phyloP scores from a whole-genome alignment of 1,284 basidiomycete genomes.

The Sphagnurus paluster region DNA sequence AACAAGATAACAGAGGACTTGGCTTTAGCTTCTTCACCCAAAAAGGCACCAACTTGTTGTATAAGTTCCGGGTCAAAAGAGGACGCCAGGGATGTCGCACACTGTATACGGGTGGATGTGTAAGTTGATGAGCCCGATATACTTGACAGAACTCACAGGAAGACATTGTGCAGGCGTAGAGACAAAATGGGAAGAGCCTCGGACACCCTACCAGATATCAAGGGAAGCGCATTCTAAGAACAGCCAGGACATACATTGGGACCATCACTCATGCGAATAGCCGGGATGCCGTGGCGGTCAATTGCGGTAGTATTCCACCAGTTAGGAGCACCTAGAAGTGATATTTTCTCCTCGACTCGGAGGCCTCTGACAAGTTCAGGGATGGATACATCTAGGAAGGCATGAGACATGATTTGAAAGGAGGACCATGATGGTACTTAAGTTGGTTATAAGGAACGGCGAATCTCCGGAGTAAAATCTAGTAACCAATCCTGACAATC shows the following conservation, averaged over 20 bases:
- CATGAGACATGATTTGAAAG: conserved; percentile 30
- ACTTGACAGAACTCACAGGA: conserved; percentile 39
- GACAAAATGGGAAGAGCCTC: conserved; percentile 67
- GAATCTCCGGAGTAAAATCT: conserved; percentile 22
- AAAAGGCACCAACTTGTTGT: conserved; percentile 51
- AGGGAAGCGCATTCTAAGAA: not conserved
- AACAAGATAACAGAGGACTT: conserved; percentile 63
- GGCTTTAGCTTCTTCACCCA: conserved; percentile 62
- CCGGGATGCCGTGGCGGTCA: conserved; percentile 57
- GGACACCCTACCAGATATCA: conserved; percentile 47
- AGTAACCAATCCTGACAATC: no score
- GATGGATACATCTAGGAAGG: conserved; percentile 56
- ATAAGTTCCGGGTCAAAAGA: conserved; percentile 63
- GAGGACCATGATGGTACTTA: conserved; percentile 1
- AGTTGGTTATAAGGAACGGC: conserved; percentile 15
- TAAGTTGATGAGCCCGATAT: conserved; percentile 4
- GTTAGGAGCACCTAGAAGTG: conserved; percentile 61
- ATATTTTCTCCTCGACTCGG: conserved; percentile 62
- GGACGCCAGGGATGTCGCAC: conserved; percentile 66
- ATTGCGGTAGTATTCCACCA: conserved; percentile 72
- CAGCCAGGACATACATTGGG: conserved; percentile 46
- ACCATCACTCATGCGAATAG: conserved; percentile 66
- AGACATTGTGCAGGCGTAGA: conserved; percentile 63
- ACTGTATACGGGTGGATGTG: conserved; percentile 35
- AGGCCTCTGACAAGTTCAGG: conserved; percentile 53